Conservation (phyloP, 495 filamentous ascomycete genomes). For the Pseudomonodictys pantanalensis region DNA sequence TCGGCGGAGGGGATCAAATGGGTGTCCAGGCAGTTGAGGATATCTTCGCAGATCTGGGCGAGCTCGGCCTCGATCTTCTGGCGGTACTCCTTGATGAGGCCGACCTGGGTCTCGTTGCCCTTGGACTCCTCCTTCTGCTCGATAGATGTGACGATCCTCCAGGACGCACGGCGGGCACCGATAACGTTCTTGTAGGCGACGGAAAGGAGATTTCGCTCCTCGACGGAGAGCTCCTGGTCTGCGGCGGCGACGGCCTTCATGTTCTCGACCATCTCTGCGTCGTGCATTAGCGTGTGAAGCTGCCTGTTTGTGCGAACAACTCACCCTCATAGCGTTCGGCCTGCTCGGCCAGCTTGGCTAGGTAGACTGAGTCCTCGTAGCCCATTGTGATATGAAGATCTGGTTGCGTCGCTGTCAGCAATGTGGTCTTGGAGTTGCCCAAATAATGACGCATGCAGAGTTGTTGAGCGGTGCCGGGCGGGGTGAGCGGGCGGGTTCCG, state of each 20-base stretch:
- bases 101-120: conserved; percentile 91
- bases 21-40: conserved; percentile 92
- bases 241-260: conserved; percentile 99
- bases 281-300: neutral
- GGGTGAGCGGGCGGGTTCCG: too few species aligned
- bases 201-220: conserved; percentile 97
- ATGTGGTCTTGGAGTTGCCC: neutral
- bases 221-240: conserved; percentile 95
- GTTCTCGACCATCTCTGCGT: conserved; percentile 98
- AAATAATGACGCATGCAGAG: neutral
- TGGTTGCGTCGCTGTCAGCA: neutral
- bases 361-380: conserved; percentile 98
- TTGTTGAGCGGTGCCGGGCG: too few species aligned
- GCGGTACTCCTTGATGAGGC: conserved; percentile 98
- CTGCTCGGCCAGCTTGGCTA: conserved; percentile 99
- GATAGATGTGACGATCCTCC: conserved; percentile 99
- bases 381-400: conserved; percentile 68
- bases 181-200: conserved; percentile 99
- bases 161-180: conserved; percentile 95
- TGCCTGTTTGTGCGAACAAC: conserved; percentile 39
- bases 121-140: conserved; percentile 99
- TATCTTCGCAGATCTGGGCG: conserved; percentile 98
- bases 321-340: conserved; percentile 99
- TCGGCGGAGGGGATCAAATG: conserved; percentile 95
- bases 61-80: conserved; percentile 99